Percentiles rank a stretch among this genome's conserved stretches.
Conservation (phyloP, 2,329 filamentous ascomycete species). For the Pseudogymnoascus sp. region DNA sequence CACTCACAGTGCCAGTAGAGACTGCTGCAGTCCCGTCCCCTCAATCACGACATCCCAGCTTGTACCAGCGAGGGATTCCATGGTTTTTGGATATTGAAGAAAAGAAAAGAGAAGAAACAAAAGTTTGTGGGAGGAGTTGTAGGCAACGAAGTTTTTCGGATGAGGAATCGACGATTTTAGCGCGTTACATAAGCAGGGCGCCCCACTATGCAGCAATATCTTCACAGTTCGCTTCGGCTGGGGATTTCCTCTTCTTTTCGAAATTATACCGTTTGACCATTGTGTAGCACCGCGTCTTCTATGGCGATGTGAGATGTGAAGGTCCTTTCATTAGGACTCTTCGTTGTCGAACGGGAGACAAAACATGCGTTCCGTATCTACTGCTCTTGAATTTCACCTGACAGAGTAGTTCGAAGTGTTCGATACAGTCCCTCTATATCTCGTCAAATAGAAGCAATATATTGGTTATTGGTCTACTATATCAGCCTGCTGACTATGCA, state of each 20-base stretch:
- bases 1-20: constrained; percentile 65
- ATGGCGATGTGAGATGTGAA: constrained; percentile 30
- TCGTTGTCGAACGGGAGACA: constrained; percentile 54
- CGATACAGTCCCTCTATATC: constrained; percentile 6
- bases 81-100: constrained; percentile 30
- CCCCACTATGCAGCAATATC: constrained; percentile 15
- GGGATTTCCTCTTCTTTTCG: constrained; percentile 25
- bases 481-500: too few species aligned
- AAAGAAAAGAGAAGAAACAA: constrained; percentile 10
- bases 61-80: constrained; percentile 68
- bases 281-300: constrained; percentile 26
- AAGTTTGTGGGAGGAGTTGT: constrained; percentile 19
- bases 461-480: not conserved
- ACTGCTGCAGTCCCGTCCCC: constrained; percentile 70
- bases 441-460: constrained; percentile 6
- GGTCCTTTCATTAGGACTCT: constrained; percentile 47
- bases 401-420: constrained; percentile 11
- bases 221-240: constrained; percentile 11
- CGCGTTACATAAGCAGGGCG: constrained; percentile 9
- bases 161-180: constrained; percentile 7
- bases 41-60: constrained; percentile 73
- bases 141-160: constrained; percentile 7
- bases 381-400: constrained; percentile 60
- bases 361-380: constrained; percentile 70
- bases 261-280: constrained; percentile 32